Conservation (phyloP, 768 basidiomycete species). For the Suillus decipiens region DNA sequence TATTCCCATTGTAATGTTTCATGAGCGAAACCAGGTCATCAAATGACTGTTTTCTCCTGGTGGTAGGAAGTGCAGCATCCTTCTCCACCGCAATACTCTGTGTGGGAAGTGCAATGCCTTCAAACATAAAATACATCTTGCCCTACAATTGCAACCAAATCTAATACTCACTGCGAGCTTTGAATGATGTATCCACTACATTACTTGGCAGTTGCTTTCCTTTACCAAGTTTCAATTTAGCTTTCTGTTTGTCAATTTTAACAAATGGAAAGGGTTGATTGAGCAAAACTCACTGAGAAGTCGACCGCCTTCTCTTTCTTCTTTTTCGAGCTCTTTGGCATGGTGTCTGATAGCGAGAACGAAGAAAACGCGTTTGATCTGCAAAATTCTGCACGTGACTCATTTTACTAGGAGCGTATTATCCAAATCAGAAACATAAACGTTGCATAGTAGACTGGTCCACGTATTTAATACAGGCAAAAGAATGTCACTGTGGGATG, state of each 20-base stretch:
- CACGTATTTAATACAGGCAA: neutral
- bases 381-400: conserved; percentile 7
- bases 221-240: conserved; percentile 95
- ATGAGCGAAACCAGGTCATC: conserved; percentile 75
- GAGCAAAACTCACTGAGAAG: conserved; percentile 61
- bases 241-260: conserved; percentile 61
- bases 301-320: conserved; percentile 87
- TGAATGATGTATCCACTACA: conserved; percentile 95
- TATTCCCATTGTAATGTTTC: conserved; percentile 81
- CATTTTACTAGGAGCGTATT: neutral
- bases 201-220: conserved; percentile 82
- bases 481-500: neutral
- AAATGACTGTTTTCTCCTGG: conserved; percentile 73
- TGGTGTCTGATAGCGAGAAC: conserved; percentile 20
- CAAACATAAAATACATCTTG: neutral
- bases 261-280: conserved; percentile 4
- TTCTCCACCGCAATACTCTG: conserved; percentile 74
- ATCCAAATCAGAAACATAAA: neutral
- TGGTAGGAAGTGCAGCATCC: conserved; percentile 61
- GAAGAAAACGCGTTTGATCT: neutral
- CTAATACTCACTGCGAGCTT: conserved; percentile 77
- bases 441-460: neutral
- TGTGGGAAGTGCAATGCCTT: conserved; percentile 87
- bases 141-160: neutral
- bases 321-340: conserved; percentile 90